Conservation (phyloP, 352 stramenopile species). For the Globisporangium echinulatum region DNA sequence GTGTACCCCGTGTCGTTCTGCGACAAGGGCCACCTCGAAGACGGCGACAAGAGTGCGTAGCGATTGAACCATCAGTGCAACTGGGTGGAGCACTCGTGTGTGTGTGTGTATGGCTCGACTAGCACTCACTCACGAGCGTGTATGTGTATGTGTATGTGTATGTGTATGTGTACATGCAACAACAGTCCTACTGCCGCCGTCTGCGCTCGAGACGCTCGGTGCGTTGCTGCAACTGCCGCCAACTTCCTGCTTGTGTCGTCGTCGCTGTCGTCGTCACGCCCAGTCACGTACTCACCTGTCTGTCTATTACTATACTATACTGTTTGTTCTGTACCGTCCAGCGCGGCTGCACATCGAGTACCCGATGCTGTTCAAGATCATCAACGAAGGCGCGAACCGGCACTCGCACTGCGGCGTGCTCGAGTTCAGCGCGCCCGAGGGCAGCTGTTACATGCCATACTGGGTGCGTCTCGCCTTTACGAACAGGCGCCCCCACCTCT, state of each 20-base stretch:
- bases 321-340: conserved; percentile 18
- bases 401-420: conserved; percentile 96
- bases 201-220: conserved; percentile 96
- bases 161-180: not conserved
- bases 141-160: not conserved
- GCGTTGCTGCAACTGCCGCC: conserved; percentile 1
- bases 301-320: not conserved
- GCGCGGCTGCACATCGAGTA: conserved; percentile 95
- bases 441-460: conserved; percentile 98
- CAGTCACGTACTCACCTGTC: not conserved
- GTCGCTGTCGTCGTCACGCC: not conserved
- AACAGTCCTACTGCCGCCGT: conserved; percentile 93
- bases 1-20: conserved; percentile 86
- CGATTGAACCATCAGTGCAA: not conserved
- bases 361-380: conserved; percentile 98
- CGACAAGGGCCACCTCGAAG: conserved; percentile 83
- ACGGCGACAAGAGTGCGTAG: conserved; percentile 83
- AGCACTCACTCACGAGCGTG: not conserved
- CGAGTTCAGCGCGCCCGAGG: conserved; percentile 98
- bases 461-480: conserved; percentile 73
- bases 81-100: not conserved
- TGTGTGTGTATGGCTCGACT: not conserved
- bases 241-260: not conserved
- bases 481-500: too few relatives aligned
- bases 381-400: conserved; percentile 79